Conservation (phyloP, 2,329 filamentous ascomycete genomes). For the Colletotrichum neosansevieriae region DNA sequence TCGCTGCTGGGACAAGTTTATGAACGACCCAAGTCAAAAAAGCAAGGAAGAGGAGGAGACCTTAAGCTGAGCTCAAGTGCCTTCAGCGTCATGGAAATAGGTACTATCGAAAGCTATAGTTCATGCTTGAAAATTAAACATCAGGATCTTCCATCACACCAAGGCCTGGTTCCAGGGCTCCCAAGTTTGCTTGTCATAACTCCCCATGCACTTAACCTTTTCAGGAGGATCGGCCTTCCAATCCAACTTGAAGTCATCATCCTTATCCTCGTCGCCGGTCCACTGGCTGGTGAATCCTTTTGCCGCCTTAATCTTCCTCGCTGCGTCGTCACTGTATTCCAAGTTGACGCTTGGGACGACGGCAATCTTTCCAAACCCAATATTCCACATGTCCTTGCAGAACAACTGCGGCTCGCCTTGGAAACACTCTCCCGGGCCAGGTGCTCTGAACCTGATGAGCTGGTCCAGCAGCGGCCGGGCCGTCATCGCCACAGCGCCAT, state of each 20-base stretch:
- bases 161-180: constrained; percentile 54
- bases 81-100: too few species aligned
- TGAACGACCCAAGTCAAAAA: too few species aligned
- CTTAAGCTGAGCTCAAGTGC: too few species aligned
- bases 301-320: constrained; percentile 58
- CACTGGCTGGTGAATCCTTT: constrained; percentile 62
- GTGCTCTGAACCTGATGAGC: constrained; percentile 58
- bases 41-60: too few species aligned
- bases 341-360: constrained; percentile 68
- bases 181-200: constrained; percentile 56
- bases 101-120: too few species aligned
- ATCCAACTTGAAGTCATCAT: constrained; percentile 50
- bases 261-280: constrained; percentile 45
- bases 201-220: constrained; percentile 61
- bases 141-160: constrained; percentile 11
- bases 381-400: constrained; percentile 68
- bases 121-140: too few species aligned
- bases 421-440: constrained; percentile 57
- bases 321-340: constrained; percentile 63
- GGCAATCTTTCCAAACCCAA: constrained; percentile 64
- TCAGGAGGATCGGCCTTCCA: constrained; percentile 60
- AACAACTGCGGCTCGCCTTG: constrained; percentile 68
- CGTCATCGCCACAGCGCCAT: constrained; percentile 63
- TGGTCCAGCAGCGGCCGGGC: constrained; percentile 60
- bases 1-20: too few species aligned